Evolutionary conservation across 2,329 filamentous ascomycete species (phyloP).

Genomic region (Biscogniauxia mediterranea): DNA sequence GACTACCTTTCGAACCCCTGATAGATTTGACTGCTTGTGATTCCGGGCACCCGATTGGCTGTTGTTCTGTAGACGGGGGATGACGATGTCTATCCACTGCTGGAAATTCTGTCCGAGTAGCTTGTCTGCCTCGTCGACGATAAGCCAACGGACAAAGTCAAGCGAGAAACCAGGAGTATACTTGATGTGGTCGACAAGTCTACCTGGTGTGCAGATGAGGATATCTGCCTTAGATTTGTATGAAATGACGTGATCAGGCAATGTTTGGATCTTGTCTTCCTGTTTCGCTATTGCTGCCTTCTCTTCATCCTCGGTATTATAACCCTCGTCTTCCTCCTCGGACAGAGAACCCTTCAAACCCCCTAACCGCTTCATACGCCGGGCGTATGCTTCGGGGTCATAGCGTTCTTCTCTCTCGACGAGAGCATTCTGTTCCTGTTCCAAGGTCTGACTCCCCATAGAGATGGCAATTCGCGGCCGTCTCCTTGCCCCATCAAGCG

Average conservation of each 20-base stretch:
- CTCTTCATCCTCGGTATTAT: constrained; percentile 33
- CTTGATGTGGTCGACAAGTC: constrained; percentile 86
- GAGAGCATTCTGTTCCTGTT: constrained; percentile 53
- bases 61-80: constrained; percentile 54
- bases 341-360: constrained; percentile 36
- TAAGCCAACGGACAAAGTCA: constrained; percentile 77
- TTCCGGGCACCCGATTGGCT: constrained; percentile 51
- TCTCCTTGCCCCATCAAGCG: constrained; percentile 54
- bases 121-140: constrained; percentile 93
- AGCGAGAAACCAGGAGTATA: constrained; percentile 80
- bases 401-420: constrained; percentile 52
- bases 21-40: constrained; percentile 50
- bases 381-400: constrained; percentile 57
- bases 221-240: constrained; percentile 78
- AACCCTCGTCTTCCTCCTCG: constrained; percentile 38
- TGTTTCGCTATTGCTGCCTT: constrained; percentile 25
- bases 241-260: constrained; percentile 62
- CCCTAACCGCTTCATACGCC: constrained; percentile 39
- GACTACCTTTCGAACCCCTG: constrained; percentile 73
- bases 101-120: constrained; percentile 89
- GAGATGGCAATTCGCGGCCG: constrained; percentile 76
- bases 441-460: constrained; percentile 75
- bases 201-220: constrained; percentile 86
- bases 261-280: constrained; percentile 31
- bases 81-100: constrained; percentile 77